These are phyloP conservation scores for Zizania palustris DNA, from an alignment of 202 grass and related monocot species.

Conservation along the genomic window DNA sequence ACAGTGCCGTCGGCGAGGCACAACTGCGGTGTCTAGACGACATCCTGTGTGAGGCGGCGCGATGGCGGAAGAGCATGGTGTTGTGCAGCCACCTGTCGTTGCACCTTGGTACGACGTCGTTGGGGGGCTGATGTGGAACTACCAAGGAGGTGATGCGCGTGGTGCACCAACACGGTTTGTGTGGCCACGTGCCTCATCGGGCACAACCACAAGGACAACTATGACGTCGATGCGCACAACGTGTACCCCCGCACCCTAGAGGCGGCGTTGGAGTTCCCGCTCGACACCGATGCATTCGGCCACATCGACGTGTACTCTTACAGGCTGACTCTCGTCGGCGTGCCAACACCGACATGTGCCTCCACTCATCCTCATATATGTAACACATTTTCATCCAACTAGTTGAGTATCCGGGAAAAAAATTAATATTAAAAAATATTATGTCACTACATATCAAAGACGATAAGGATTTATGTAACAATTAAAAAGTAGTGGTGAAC, in stretches of 20 bases:
- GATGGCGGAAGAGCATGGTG: slow-evolving; percentile 46
- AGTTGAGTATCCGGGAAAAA: too few species aligned
- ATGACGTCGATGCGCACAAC: slow-evolving; percentile 44
- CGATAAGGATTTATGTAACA: too few species aligned
- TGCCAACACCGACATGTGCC: slow-evolving; percentile 54
- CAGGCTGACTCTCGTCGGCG: slow-evolving; percentile 48
- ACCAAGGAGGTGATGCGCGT: slow-evolving; percentile 50
- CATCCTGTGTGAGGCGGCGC: slow-evolving; percentile 38
- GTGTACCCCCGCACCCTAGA: slow-evolving; percentile 67
- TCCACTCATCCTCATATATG: neutral
- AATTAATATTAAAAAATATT: too few species aligned
- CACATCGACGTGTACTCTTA: slow-evolving; percentile 57
- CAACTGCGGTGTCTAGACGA: slow-evolving; percentile 65
- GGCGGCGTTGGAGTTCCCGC: slow-evolving; percentile 73
- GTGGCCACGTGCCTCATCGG: slow-evolving; percentile 63
- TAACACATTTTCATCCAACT: too few species aligned
- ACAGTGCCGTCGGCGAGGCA: slow-evolving; percentile 55
- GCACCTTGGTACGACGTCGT: slow-evolving; percentile 37
- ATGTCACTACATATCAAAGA: too few species aligned
- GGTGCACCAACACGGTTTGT: slow-evolving; percentile 8
- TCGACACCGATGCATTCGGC: slow-evolving; percentile 59
- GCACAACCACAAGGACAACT: slow-evolving; percentile 62
- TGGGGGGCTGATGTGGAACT: slow-evolving; percentile 69
- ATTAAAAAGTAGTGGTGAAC: too few species aligned
- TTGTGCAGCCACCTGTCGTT: slow-evolving; percentile 70